phyloP scores from a whole-genome alignment of 2,329 filamentous ascomycete genomes.

The Phialophora chinensis region DNA sequence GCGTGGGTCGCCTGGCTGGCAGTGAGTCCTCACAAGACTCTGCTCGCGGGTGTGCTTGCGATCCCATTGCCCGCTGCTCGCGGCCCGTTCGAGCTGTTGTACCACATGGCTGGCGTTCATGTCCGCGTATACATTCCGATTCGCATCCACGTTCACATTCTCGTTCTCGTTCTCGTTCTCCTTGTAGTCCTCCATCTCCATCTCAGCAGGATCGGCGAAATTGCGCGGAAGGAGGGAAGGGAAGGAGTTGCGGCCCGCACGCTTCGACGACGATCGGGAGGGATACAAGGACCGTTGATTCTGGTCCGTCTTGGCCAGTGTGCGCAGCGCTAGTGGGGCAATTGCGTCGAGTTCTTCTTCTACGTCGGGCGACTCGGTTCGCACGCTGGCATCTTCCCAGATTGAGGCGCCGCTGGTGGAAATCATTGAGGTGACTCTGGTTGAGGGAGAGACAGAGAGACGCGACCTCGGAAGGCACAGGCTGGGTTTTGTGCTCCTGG shows the following conservation, averaged over 20 bases:
- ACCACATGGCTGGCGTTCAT: conserved; percentile 15
- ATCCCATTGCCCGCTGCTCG: conserved; percentile 23
- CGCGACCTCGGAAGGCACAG: conserved; percentile 5
- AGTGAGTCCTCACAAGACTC: background rate
- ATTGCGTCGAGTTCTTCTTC: conserved; percentile 7
- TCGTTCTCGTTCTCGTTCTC: no score
- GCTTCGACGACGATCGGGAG: background rate
- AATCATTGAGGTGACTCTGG: background rate
- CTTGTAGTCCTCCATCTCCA: background rate
- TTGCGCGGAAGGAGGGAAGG: background rate
- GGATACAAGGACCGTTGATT: conserved; percentile 5
- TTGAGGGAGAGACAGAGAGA: conserved; percentile 26
- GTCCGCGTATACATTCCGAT: background rate
- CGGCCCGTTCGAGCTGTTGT: conserved; percentile 27
- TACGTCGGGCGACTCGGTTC: conserved; percentile 31
- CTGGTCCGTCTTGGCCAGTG: conserved; percentile 1
- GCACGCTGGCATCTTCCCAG: conserved; percentile 47
- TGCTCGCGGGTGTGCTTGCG: conserved; percentile 6
- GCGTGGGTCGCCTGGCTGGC: background rate
- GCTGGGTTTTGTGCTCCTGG: background rate
- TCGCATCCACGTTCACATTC: background rate
- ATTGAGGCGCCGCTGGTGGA: conserved; percentile 43
- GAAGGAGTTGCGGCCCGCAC: background rate
- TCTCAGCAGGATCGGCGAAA: background rate
- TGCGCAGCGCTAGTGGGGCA: conserved; percentile 11